Conservation (phyloP, 2,329 filamentous ascomycete species). For the Pseudohalonectria lignicola region DNA sequence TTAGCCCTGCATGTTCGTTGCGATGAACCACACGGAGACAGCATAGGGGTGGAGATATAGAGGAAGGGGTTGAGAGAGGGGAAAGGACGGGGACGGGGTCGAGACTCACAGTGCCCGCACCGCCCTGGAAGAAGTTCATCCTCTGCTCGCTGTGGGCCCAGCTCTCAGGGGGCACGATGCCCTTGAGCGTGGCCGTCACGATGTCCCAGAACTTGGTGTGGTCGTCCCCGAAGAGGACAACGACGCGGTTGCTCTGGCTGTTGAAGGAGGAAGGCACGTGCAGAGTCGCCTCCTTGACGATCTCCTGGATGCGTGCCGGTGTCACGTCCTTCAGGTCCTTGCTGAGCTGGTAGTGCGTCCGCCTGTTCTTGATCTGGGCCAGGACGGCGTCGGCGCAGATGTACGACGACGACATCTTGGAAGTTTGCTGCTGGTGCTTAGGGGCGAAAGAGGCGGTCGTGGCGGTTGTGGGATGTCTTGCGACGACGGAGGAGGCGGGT, state of each 20-base stretch:
- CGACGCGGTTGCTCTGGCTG: constrained; percentile 68
- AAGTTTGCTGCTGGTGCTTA: constrained; percentile 14
- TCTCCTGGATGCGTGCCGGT: constrained; percentile 48
- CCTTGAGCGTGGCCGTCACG: constrained; percentile 51
- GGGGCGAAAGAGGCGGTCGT: constrained; percentile 7
- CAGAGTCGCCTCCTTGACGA: constrained; percentile 52
- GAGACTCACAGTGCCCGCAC: constrained; percentile 63
- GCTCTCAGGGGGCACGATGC: constrained; percentile 53
- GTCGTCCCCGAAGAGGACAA: constrained; percentile 70
- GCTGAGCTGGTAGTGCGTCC: constrained; percentile 57
- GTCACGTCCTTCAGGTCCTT: constrained; percentile 42
- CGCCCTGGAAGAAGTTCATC: constrained; percentile 51
- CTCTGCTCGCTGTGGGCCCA: constrained; percentile 41
- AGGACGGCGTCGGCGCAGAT: constrained; percentile 43
- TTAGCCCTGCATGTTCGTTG: no score
- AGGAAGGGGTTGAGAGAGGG: constrained; percentile 29
- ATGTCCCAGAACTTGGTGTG: constrained; percentile 85
- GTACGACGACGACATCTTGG: constrained; percentile 30
- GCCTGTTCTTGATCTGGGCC: constrained; percentile 55
- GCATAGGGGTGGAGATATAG: constrained; percentile 90
- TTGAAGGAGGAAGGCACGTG: constrained; percentile 79
- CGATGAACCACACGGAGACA: no score
- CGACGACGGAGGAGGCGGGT: not conserved
- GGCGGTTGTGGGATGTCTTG: no score
- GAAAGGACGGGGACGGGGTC: no score